phyloP scores from a whole-genome alignment of 441 rosid species.

The Croton laevigatus region DNA sequence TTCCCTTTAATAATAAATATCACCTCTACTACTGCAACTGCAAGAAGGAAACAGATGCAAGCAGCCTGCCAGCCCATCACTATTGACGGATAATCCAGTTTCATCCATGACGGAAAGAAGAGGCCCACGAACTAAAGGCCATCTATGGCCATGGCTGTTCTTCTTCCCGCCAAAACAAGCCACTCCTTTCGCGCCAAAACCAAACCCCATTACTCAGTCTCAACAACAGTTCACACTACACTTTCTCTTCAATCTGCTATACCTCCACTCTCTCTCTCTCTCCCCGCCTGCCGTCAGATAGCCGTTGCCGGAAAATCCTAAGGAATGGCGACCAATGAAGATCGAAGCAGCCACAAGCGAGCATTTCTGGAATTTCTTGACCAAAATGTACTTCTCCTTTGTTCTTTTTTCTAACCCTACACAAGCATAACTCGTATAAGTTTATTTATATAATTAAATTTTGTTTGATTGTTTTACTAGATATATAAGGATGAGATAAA shows the following conservation, averaged over 20 bases:
- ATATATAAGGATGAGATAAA: slow-evolving; percentile 79
- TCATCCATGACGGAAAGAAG: too few relatives aligned
- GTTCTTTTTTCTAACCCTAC: neutral
- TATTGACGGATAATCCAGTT: too few relatives aligned
- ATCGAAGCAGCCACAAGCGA: slow-evolving; percentile 73
- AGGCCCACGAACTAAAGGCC: slow-evolving; percentile 11
- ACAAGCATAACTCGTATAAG: neutral
- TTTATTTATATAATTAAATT: neutral
- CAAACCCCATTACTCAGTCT: neutral
- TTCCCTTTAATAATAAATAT: too few relatives aligned
- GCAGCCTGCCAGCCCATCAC: too few relatives aligned
- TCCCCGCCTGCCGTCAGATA: neutral
- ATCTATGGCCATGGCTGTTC: neutral
- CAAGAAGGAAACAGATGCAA: too few relatives aligned
- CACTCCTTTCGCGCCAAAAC: slow-evolving; percentile 45
- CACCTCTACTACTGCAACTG: too few relatives aligned
- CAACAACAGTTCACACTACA: neutral
- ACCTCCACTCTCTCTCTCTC: neutral
- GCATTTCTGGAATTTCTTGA: slow-evolving; percentile 75
- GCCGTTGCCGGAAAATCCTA: neutral
- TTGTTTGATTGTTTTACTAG: slow-evolving; percentile 32
- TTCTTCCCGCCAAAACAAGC: slow-evolving; percentile 52
- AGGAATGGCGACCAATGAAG: slow-evolving; percentile 60
- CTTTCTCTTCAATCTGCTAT: neutral
- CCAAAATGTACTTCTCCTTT: slow-evolving; percentile 45